Evolutionary conservation across 345 rosid genomes (phyloP), one percentile per base, ranked within the genome.

Genomic region (Alliaria petiolata): DNA sequence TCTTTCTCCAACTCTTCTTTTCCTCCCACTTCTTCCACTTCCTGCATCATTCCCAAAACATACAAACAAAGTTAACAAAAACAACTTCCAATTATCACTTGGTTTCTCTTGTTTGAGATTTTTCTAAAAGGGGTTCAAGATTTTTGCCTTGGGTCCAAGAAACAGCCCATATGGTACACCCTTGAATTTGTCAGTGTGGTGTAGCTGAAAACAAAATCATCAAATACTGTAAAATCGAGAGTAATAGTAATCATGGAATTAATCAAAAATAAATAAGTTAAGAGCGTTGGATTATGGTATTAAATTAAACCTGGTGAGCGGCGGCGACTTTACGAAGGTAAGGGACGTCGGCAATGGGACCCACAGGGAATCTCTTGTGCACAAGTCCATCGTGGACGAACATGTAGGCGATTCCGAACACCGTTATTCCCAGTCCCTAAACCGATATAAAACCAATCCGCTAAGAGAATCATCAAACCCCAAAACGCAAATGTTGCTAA

Each of bases 321-420:
- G 97, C 91, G n/a, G 96, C 97, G 16, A 91, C 92, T 61, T 72
- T 84, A 17, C 95, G 75, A 45, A 93, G 75, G 67, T 89, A 89
- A 50, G 97, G 97, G 10, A 93, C 96, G 75, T 87, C 42, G 61
- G 98, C 95, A 11, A 91, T 86, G 38, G 98, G 98, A 8, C 98
- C 98, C 20, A 91, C 98, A 0, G 98, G 91, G 80, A 93, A 93
- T 55, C 98, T 79, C 68, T 79, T 83, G 81, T 93, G 98, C 17
- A 91, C 92, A 16, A 93, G 83, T 46, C 97, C 98, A 34, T 93
- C 98, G 70, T 93, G 98, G 51, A 93, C 91, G 72, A 93, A 93
- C 97, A 93, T 91, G 84, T 93, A 93, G 14, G 98, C 98, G 76
- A 93, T 91, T 17, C 97, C 97, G 67, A 89, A 89, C 78, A 91